Conservation (phyloP, 2,329 filamentous ascomycete genomes). For the Calonectria pauciramosa region DNA sequence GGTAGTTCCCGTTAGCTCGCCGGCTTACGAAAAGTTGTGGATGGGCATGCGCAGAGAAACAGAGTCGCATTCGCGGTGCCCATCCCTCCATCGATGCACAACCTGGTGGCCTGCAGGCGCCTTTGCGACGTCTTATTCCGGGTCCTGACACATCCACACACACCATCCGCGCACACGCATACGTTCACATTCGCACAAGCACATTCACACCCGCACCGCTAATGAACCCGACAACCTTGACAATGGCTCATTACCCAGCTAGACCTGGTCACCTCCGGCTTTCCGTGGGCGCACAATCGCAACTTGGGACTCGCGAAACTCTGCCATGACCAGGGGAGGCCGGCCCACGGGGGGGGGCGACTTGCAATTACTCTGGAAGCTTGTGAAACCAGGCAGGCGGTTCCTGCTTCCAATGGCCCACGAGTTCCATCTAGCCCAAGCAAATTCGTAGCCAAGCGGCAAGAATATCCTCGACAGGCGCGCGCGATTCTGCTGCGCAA, state of each 20-base stretch:
- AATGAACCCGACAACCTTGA: conserved; percentile 32
- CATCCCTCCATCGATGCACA: conserved; percentile 5
- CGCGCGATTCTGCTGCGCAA: conserved; percentile 22
- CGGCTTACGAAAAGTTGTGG: conserved; percentile 19
- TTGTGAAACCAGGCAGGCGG: conserved; percentile 18
- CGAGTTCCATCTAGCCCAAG: neutral
- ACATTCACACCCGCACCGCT: conserved; percentile 36
- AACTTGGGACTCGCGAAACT: conserved; percentile 14
- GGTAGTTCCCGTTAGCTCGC: conserved; percentile 23
- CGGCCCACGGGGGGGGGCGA: neutral
- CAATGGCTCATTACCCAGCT: conserved; percentile 36
- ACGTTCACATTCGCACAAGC: conserved; percentile 26
- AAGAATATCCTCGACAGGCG: conserved; percentile 14
- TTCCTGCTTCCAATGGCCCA: conserved; percentile 30
- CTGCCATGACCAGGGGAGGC: conserved; percentile 4
- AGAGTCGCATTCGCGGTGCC: conserved; percentile 3
- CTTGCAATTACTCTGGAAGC: neutral
- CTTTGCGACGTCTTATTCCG: conserved; percentile 25
- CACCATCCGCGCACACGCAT: conserved; percentile 26
- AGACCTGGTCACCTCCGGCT: conserved; percentile 25
- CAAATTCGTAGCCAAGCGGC: conserved; percentile 17
- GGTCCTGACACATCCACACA: conserved; percentile 27
- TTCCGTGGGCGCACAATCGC: conserved; percentile 35
- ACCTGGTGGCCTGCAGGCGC: conserved; percentile 21
- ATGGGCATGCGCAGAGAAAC: conserved; percentile 21